phyloP scores from a whole-genome alignment of 2,329 filamentous ascomycete genomes.

The Ophiostoma angusticollis region DNA sequence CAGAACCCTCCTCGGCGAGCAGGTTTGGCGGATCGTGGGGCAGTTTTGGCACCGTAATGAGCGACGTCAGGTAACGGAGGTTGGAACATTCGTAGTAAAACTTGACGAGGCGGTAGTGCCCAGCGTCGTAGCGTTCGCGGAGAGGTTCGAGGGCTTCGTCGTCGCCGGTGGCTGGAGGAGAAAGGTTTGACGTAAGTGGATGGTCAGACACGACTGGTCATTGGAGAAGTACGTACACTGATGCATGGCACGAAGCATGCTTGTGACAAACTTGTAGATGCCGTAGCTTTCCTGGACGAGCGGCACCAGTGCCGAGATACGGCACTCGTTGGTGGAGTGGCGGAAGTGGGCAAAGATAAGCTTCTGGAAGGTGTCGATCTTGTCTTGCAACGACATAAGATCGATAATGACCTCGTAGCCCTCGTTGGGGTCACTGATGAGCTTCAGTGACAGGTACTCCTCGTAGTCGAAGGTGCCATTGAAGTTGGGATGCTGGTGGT shows the following conservation, averaged over 20 bases:
- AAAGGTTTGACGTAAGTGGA: neutral
- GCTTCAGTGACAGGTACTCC: slow-evolving; percentile 95
- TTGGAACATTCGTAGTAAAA: slow-evolving; percentile 99
- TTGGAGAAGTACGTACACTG: slow-evolving; percentile 48
- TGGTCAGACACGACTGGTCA: slow-evolving; percentile 4
- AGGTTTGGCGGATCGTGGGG: slow-evolving; percentile 89
- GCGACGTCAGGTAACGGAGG: slow-evolving; percentile 84
- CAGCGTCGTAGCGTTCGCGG: slow-evolving; percentile 79
- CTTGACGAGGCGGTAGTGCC: slow-evolving; percentile 90
- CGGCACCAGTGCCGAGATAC: slow-evolving; percentile 85
- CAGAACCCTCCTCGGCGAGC: slow-evolving; percentile 69
- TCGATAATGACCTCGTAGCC: slow-evolving; percentile 95
- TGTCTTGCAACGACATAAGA: slow-evolving; percentile 91
- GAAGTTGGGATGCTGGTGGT: slow-evolving; percentile 93
- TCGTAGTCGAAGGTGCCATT: slow-evolving; percentile 98
- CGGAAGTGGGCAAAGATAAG: slow-evolving; percentile 96
- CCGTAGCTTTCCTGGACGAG: slow-evolving; percentile 96
- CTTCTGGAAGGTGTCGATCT: slow-evolving; percentile 98
- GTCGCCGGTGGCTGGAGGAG: slow-evolving; percentile 64
- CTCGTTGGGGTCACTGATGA: slow-evolving; percentile 97
- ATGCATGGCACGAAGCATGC: slow-evolving; percentile 98
- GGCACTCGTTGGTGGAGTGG: slow-evolving; percentile 80
- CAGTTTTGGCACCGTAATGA: slow-evolving; percentile 92
- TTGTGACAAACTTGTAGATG: slow-evolving; percentile 99
- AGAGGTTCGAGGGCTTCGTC: slow-evolving; percentile 85